Conservation (phyloP, 805 yeast genomes). For the Sugiyamaella smithiae region DNA sequence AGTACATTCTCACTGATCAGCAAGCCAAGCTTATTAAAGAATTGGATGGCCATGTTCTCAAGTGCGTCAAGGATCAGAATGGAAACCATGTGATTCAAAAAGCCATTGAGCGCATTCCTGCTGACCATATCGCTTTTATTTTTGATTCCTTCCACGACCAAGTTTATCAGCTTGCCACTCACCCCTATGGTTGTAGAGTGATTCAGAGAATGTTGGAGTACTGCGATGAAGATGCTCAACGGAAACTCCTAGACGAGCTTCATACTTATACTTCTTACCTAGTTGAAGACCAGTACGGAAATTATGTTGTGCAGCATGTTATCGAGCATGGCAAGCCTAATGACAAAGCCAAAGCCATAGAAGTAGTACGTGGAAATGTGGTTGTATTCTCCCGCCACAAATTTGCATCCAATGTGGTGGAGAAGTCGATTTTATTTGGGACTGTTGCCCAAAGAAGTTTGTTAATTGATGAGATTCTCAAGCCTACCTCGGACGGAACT, state of each 20-base stretch:
- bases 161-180: constrained; percentile 84
- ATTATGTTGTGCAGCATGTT: constrained; percentile 95
- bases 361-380: constrained; percentile 65
- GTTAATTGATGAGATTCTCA: constrained; percentile 60
- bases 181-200: constrained; percentile 97
- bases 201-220: constrained; percentile 88
- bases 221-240: constrained; percentile 63
- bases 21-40: constrained; percentile 70
- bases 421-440: constrained; percentile 82
- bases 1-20: constrained; percentile 59
- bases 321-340: constrained; percentile 67
- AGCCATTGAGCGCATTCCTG: constrained; percentile 82
- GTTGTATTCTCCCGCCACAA: constrained; percentile 91
- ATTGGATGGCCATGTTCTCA: constrained; percentile 56
- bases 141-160: constrained; percentile 58
- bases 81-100: constrained; percentile 98
- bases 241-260: constrained; percentile 64
- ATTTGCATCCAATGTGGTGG: constrained; percentile 97
- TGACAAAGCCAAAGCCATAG: constrained; percentile 61
- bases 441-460: constrained; percentile 55
- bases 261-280: constrained; percentile 68
- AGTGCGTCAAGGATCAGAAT: constrained; percentile 89
- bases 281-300: constrained; percentile 96
- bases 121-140: constrained; percentile 65
- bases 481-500: constrained; percentile 27